Evolutionary conservation across 2,329 filamentous ascomycete genomes (phyloP).

Genomic region (Rhynchosporium graminicola): DNA sequence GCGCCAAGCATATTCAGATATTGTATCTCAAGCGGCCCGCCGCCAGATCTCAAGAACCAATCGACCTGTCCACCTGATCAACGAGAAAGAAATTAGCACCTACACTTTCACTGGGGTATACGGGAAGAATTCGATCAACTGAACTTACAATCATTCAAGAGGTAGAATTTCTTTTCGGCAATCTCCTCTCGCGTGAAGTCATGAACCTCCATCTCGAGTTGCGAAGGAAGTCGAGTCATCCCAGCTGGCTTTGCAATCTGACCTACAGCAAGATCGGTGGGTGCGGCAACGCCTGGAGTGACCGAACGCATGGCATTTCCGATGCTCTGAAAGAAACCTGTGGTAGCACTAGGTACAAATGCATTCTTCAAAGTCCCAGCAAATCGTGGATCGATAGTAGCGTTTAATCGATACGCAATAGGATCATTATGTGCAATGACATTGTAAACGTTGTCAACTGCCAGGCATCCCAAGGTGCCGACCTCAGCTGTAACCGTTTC

Average conservation of each 20-base stretch:
- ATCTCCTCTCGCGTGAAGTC: slow-evolving; percentile 92
- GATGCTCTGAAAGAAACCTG: slow-evolving; percentile 65
- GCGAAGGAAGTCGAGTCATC: slow-evolving; percentile 56
- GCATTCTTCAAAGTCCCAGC: slow-evolving; percentile 75
- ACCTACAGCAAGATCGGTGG: slow-evolving; percentile 43
- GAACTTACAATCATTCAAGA: slow-evolving; percentile 80
- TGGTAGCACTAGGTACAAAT: slow-evolving; percentile 72
- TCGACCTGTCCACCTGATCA: slow-evolving; percentile 73
- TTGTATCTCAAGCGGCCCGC: slow-evolving; percentile 88
- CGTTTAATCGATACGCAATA: slow-evolving; percentile 90
- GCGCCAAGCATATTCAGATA: slow-evolving; percentile 97
- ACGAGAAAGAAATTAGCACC: neutral
- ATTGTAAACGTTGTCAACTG: slow-evolving; percentile 96
- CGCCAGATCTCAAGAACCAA: slow-evolving; percentile 80
- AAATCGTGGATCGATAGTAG: slow-evolving; percentile 80
- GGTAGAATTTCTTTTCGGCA: slow-evolving; percentile 81
- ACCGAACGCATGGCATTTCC: slow-evolving; percentile 63
- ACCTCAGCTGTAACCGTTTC: slow-evolving; percentile 70
- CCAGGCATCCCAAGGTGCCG: slow-evolving; percentile 84
- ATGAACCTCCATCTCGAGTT: slow-evolving; percentile 91
- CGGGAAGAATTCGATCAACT: neutral
- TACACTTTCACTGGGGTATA: neutral
- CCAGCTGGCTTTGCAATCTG: slow-evolving; percentile 37
- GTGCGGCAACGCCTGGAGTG: slow-evolving; percentile 51
- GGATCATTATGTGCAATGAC: slow-evolving; percentile 71